Conservation (phyloP, 805 yeast genomes). For the Candida coquimbonensis region DNA sequence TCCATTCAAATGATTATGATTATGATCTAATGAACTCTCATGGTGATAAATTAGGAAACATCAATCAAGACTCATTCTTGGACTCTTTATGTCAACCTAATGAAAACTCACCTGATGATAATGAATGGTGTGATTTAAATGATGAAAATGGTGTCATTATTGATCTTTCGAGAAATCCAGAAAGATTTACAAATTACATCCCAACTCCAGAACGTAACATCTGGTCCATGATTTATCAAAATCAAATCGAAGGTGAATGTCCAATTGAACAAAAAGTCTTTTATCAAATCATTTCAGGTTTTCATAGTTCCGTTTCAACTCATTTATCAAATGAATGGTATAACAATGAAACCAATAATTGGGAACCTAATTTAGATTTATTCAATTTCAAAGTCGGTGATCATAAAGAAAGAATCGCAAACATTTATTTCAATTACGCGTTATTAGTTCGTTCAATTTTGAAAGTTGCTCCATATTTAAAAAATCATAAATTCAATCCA, state of each 20-base stretch:
- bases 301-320: slow-evolving; percentile 93
- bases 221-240: slow-evolving; percentile 89
- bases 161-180: slow-evolving; percentile 83
- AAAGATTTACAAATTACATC: slow-evolving; percentile 92
- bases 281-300: slow-evolving; percentile 80
- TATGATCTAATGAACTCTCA: slow-evolving; percentile 21
- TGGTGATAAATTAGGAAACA: slow-evolving; percentile 39
- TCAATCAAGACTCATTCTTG: slow-evolving; percentile 29
- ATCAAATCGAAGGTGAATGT: slow-evolving; percentile 54
- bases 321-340: slow-evolving; percentile 83
- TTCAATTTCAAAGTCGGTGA: slow-evolving; percentile 89
- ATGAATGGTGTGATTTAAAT: slow-evolving; percentile 66
- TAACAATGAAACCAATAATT: slow-evolving; percentile 62
- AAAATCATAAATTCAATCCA: slow-evolving; percentile 43
- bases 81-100: slow-evolving; percentile 29
- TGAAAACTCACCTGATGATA: slow-evolving; percentile 24
- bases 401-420: slow-evolving; percentile 79
- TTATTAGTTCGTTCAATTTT: slow-evolving; percentile 74
- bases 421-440: slow-evolving; percentile 89
- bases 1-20: slow-evolving; percentile 21
- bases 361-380: slow-evolving; percentile 75
- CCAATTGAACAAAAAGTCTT: slow-evolving; percentile 79
- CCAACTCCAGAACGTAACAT: slow-evolving; percentile 89
- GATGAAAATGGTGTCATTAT: slow-evolving; percentile 74
- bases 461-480: slow-evolving; percentile 50